Evolutionary conservation across 2,329 filamentous ascomycete species (phyloP), one percentile per base, ranked within the genome.

Genomic region (Trichoderma sp.): DNA sequence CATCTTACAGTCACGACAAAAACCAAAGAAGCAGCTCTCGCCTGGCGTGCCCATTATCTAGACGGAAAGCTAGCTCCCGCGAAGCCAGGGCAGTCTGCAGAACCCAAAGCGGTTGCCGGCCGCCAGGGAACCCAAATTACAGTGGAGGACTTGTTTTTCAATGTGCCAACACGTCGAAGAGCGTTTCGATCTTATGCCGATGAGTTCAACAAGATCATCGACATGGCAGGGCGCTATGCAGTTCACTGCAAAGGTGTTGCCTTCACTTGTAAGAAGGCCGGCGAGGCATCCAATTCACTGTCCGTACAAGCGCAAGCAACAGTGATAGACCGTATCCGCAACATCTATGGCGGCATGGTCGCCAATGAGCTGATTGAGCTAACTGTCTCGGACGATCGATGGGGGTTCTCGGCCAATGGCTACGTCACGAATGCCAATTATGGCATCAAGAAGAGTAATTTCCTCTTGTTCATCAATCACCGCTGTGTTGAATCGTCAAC

Each of bases 111-210:
- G 5, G 94, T 93, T 53, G 96, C 97, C 63, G 97, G 97, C 18
- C 91, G 95, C 18, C 93, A 91, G 77, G 97, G 97, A 8, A 99
- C 97, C 3, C 95, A 98, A 81, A 98, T 99, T 80, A 95, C 94
- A 0, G 95, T 99, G 18, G 96, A 99, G 81, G 97, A 99, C 83
- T 86, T 99, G 12, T 99, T 99, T 83, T 99, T 98, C 87, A 99
- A 98, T 80, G 91, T 98, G 1, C 95, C 95, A 0, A 97, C 93
- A 9, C 91, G 97, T 29, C 91, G 95, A 45, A 91, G 92, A 78
- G 97, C 97, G 12, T 99, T 99, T 81, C 91, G 97, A 56, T 98
- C 96, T 16, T 87, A 94, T 21, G 94, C 95, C 50, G 97, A 99
- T 81, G 97, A 99, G 83, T 98, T 97, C 86, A 95, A 97, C 81